Base-by-base conservation (phyloP, 116 monocot genomes). In the Cymodocea nodosa region DNA sequence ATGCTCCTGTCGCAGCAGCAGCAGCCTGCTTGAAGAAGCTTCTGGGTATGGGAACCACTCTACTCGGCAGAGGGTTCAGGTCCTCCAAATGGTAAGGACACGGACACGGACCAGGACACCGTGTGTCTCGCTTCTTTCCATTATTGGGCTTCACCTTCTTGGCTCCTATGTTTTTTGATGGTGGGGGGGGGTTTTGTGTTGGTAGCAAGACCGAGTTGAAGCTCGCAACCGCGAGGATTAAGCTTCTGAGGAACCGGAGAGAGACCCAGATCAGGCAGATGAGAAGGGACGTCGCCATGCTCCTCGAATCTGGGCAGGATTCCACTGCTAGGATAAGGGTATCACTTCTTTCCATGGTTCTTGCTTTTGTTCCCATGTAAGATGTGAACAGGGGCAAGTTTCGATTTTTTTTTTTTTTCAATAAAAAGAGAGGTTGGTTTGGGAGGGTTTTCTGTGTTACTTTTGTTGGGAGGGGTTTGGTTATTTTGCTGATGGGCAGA, bases 151-250 rank as follows among this genome's bases (percentile, higher is more conserved):
- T 30, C 30, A 30, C 30, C 30, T 30, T 3, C 30, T 30, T 30
- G 30, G 30, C 3, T 30, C 30, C 3, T 30, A 30, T 30, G 30
- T 30, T 30, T 30, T 30, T 30, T 30, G 30, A 3, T 30, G 30
- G 30, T 30, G 30, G 30, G 30, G 30, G 30, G 30, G 30, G 2
- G 3, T n/a, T n/a, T 23, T 25, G n/a, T 6, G 54, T 68, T 15
- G 23, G 48, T 60, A 93, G 92, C 67, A 93, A 93, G 69, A 85
- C 88, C 59, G 79, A 85, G 78, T 79, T 80, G 48, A 83, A 75
- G 69, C 56, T 82, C 63, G 82, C 79, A 70, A 61, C 68, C 17
- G 79, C 86, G 20, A 73, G 86, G 74, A 82, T 86, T 22, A 86
- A 86, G 76, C 77, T 86, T 8, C 71, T 93, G 69, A 76, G 82